Evolutionary conservation across 805 yeast genomes (phyloP).

Genomic region (Naumovozyma baii): DNA sequence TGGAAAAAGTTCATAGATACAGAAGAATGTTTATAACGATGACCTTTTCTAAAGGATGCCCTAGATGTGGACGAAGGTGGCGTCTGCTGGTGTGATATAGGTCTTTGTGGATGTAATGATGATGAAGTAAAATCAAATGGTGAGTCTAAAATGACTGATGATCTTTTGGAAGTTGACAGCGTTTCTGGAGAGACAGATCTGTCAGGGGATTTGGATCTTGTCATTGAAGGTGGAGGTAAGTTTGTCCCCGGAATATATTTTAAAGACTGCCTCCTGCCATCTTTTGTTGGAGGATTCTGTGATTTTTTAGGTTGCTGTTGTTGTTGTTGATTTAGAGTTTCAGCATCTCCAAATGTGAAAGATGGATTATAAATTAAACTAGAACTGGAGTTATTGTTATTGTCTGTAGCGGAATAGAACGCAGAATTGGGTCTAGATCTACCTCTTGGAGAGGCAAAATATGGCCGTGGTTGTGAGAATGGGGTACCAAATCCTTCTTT

Average conservation of each 20-base stretch:
- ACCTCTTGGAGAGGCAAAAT: conserved; percentile 14
- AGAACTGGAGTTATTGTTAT: conserved; percentile 29
- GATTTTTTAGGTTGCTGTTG: not conserved
- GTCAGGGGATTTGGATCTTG: conserved; percentile 25
- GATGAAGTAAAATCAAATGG: conserved; percentile 24
- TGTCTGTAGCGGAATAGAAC: conserved; percentile 22
- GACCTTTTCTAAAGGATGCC: conserved; percentile 82
- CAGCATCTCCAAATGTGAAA: conserved; percentile 26
- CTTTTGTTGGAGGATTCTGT: conserved; percentile 5
- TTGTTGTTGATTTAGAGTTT: not conserved
- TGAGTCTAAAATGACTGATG: conserved; percentile 17
- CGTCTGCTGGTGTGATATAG: conserved; percentile 7
- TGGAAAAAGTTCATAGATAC: conserved; percentile 93
- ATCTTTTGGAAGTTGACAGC: conserved; percentile 9
- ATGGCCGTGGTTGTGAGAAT: conserved; percentile 4
- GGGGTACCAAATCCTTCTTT: conserved; percentile 1
- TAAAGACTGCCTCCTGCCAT: conserved; percentile 19
- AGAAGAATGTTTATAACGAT: conserved; percentile 89
- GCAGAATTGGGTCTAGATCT: conserved; percentile 13
- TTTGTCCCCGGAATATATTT: conserved; percentile 27
- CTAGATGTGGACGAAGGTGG: conserved; percentile 24
- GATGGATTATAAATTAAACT: conserved; percentile 25
- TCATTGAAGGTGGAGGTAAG: conserved; percentile 23
- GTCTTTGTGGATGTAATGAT: conserved; percentile 7
- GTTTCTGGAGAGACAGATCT: conserved; percentile 7